Conservation (phyloP, 306 rosid species). For the Ormosia emarginata region DNA sequence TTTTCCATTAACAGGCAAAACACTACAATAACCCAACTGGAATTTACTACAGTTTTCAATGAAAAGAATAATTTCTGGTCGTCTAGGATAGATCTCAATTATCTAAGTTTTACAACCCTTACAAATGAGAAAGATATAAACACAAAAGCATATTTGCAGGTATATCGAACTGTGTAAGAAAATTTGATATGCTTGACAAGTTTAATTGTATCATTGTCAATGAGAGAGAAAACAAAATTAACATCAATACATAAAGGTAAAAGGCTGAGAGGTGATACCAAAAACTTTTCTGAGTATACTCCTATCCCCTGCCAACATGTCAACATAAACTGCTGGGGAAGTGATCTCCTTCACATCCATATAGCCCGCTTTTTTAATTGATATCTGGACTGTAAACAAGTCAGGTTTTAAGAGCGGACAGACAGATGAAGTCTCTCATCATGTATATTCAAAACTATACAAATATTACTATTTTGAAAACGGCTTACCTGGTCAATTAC, state of each 20-base stretch:
- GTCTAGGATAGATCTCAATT: neutral
- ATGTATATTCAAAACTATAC: neutral
- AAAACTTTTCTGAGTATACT: conserved; percentile 85
- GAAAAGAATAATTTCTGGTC: neutral
- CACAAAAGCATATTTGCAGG: neutral
- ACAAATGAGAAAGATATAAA: neutral
- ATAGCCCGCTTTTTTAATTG: conserved; percentile 69
- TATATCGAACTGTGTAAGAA: neutral
- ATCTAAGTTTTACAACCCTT: neutral
- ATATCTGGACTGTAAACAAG: conserved; percentile 97
- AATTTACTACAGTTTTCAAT: neutral
- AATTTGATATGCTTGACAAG: neutral
- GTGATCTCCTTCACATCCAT: conserved; percentile 82
- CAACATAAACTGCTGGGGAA: conserved; percentile 62
- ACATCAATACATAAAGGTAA: neutral
- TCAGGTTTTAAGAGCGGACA: conserved; percentile 72
- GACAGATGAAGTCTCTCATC: conserved; percentile 33
- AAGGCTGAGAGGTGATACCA: conserved; percentile 49
- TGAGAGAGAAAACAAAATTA: conserved; percentile 5
- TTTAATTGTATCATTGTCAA: neutral
- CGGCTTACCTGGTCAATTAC: conserved; percentile 60
- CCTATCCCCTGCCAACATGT: conserved; percentile 68
- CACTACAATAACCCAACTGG: neutral
- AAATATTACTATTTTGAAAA: conserved; percentile 8
- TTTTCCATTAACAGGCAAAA: neutral